Percentiles rank a stretch among this genome's conserved stretches.
Evolutionary conservation across 164 flowering plant genomes (phyloP).

Genomic region (Cinnamomum micranthum): DNA sequence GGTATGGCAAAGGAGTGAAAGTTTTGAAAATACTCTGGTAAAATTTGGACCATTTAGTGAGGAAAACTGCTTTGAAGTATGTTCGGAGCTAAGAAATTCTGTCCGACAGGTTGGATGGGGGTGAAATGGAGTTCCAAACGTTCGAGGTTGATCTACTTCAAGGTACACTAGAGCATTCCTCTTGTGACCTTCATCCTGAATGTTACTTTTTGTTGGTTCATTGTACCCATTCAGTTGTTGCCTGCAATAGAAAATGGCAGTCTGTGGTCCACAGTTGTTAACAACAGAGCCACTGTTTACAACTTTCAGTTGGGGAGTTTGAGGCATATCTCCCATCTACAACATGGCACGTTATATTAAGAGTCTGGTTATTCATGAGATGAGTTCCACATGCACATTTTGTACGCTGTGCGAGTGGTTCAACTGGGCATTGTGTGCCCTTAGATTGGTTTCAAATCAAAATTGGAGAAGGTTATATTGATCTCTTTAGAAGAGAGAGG

Average conservation of each 20-base stretch:
- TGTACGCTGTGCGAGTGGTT: neutral
- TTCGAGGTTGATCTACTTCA: too few species aligned
- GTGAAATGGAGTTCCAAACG: neutral
- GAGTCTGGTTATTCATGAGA: neutral
- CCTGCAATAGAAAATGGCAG: neutral
- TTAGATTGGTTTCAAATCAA: neutral
- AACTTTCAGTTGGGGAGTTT: neutral
- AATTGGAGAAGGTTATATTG: neutral
- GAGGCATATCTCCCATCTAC: neutral
- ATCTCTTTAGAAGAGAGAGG: neutral
- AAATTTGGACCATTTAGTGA: conserved; percentile 1
- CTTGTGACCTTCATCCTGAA: too few species aligned
- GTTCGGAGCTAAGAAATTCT: too few species aligned
- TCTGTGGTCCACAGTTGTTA: neutral
- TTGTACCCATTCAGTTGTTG: too few species aligned
- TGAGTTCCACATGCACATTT: neutral
- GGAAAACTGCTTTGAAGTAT: neutral
- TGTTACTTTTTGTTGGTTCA: neutral
- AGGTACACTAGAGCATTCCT: too few species aligned
- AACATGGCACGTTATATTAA: neutral
- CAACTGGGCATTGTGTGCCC: neutral
- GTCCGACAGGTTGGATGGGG: neutral
- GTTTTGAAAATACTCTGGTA: neutral
- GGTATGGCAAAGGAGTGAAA: conserved; percentile 9
- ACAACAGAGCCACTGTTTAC: neutral